A percentile compares a stretch with the other conserved stretches of the same genome.
Conservation (phyloP, 768 basidiomycete species). For the Amanita subjunquillea region DNA sequence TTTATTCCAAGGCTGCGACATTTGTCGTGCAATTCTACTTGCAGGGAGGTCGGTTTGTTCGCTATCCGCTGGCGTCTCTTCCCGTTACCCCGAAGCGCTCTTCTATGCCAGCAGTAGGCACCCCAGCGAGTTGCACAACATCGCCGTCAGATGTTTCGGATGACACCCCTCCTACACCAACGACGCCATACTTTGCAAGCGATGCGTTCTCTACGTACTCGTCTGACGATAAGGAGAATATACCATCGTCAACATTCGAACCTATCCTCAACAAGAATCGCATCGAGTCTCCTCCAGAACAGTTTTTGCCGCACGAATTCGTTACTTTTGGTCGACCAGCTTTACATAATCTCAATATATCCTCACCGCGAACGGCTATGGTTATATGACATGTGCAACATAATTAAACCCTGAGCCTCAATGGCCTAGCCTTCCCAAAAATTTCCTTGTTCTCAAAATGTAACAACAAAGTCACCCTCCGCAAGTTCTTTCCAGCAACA, state of each 20-base stretch:
- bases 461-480: slow-evolving; percentile 59
- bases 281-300: slow-evolving; percentile 59
- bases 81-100: slow-evolving; percentile 61
- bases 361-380: slow-evolving; percentile 48
- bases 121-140: slow-evolving; percentile 68
- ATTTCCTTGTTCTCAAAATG: slow-evolving; percentile 50
- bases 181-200: slow-evolving; percentile 58
- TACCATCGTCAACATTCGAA: slow-evolving; percentile 52
- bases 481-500: slow-evolving; percentile 55
- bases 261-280: slow-evolving; percentile 63
- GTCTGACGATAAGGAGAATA: slow-evolving; percentile 78
- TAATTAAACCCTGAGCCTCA: slow-evolving; percentile 27
- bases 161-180: slow-evolving; percentile 77
- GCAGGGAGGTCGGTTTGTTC: slow-evolving; percentile 67
- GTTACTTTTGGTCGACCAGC: slow-evolving; percentile 70
- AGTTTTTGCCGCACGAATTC: slow-evolving; percentile 74
- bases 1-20: slow-evolving; percentile 93
- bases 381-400: slow-evolving; percentile 43
- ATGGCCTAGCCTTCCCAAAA: slow-evolving; percentile 7
- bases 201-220: slow-evolving; percentile 43
- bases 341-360: slow-evolving; percentile 68
- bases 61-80: slow-evolving; percentile 34
- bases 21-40: slow-evolving; percentile 92
- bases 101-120: slow-evolving; percentile 47
- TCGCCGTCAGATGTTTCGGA: slow-evolving; percentile 69